A percentile compares a stretch with the other conserved stretches of the same genome.
Conservation (phyloP, 768 basidiomycete species). For the Podaxis sp. region DNA sequence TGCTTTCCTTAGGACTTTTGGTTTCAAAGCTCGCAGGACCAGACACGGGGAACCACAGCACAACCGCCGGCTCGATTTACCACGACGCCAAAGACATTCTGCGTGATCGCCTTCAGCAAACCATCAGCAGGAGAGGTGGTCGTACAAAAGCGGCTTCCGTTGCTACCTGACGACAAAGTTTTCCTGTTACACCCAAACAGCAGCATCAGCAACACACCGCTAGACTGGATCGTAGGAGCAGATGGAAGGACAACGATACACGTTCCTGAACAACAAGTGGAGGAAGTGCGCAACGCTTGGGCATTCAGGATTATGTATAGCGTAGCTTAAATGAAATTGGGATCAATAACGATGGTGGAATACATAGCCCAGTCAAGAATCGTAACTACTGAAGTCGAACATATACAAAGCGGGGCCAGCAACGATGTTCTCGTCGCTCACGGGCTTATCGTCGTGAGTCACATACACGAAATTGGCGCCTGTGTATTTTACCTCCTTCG, state of each 20-base stretch:
- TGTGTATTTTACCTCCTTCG: constrained; percentile 31
- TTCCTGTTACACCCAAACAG: constrained; percentile 36
- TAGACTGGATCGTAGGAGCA: constrained; percentile 20
- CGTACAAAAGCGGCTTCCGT: constrained; percentile 40
- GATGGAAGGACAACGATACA: constrained; percentile 29
- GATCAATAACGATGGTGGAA: neutral
- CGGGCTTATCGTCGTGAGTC: constrained; percentile 15
- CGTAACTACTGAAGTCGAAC: constrained; percentile 33
- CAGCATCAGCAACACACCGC: neutral
- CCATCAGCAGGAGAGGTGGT: constrained; percentile 34
- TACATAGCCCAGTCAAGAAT: neutral
- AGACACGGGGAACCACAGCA: neutral
- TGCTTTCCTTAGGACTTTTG: constrained; percentile 39
- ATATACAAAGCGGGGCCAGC: constrained; percentile 55
- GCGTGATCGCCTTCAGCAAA: constrained; percentile 42
- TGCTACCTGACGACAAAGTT: constrained; percentile 43
- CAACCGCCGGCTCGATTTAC: constrained; percentile 41
- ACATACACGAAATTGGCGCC: constrained; percentile 54
- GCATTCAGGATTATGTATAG: constrained; percentile 25
- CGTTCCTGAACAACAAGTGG: constrained; percentile 20
- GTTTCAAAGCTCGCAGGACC: constrained; percentile 44
- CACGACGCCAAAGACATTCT: constrained; percentile 51
- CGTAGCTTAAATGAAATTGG: neutral
- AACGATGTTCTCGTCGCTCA: constrained; percentile 48
- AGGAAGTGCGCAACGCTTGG: constrained; percentile 24